These are phyloP conservation scores for Circinella minor DNA, from an alignment of 371 early-diverging fungal genomes.

Conservation along the genomic window DNA sequence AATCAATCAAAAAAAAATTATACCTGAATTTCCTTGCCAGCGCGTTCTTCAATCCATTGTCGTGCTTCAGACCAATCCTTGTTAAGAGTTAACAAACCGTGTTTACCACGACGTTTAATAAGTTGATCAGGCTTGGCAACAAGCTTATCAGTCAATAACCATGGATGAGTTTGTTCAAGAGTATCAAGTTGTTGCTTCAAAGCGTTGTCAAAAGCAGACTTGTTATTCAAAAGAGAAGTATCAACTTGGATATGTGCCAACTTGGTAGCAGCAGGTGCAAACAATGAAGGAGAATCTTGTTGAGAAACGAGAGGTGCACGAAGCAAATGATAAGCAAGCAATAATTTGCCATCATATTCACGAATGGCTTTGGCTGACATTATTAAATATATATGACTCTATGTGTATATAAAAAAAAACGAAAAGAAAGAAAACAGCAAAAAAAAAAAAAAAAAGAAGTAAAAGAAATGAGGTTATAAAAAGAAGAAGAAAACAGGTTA, in stretches of 20 bases:
- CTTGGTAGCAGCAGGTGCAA: slow-evolving; percentile 76
- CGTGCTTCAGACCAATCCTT: slow-evolving; percentile 86
- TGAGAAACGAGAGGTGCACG: slow-evolving; percentile 66
- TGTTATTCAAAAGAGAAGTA: slow-evolving; percentile 48
- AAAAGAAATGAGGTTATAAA: slow-evolving; percentile 11
- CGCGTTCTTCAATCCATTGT: slow-evolving; percentile 88
- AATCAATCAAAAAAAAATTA: not conserved
- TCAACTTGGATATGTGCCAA: slow-evolving; percentile 83
- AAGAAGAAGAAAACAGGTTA: slow-evolving; percentile 6
- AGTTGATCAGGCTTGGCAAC: slow-evolving; percentile 98
- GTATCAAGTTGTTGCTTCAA: slow-evolving; percentile 69
- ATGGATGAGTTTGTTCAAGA: slow-evolving; percentile 82
- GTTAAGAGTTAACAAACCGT: slow-evolving; percentile 90
- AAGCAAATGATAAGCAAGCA: slow-evolving; percentile 88
- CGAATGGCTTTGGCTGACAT: slow-evolving; percentile 98
- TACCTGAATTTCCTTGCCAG: slow-evolving; percentile 86
- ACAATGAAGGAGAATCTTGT: slow-evolving; percentile 54
- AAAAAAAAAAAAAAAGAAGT: not conserved
- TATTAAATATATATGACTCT: slow-evolving; percentile 7
- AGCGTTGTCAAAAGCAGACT: slow-evolving; percentile 53
- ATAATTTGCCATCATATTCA: slow-evolving; percentile 96
- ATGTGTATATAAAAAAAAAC: slow-evolving; percentile 8
- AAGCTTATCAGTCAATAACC: slow-evolving; percentile 82
- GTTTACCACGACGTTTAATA: slow-evolving; percentile 97
- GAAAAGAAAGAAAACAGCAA: not conserved